phyloP scores from a whole-genome alignment of 495 filamentous ascomycete species.

The Neurospora tetrasperma region DNA sequence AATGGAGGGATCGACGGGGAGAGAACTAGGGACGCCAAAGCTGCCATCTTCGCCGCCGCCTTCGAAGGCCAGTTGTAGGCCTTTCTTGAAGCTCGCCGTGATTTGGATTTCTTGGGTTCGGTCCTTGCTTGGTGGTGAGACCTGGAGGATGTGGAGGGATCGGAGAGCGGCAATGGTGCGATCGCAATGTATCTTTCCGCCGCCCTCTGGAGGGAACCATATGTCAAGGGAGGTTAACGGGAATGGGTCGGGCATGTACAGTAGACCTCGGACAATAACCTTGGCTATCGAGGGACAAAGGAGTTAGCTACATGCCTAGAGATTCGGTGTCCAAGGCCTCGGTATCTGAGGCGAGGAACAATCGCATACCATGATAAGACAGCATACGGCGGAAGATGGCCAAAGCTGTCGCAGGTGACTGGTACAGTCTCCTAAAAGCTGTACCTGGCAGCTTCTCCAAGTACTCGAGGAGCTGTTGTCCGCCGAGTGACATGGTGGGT shows the following conservation, averaged over 20 bases:
- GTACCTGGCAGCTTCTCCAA: slow-evolving; percentile 80
- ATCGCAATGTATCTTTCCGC: slow-evolving; percentile 66
- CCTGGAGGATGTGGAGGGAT: slow-evolving; percentile 68
- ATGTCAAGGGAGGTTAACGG: slow-evolving; percentile 64
- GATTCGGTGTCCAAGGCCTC: not conserved
- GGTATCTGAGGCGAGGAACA: not conserved
- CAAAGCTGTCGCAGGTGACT: slow-evolving; percentile 88
- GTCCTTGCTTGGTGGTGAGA: slow-evolving; percentile 43
- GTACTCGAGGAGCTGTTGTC: slow-evolving; percentile 59
- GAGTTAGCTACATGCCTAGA: slow-evolving; percentile 7
- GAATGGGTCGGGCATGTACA: slow-evolving; percentile 75
- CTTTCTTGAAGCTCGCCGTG: slow-evolving; percentile 62
- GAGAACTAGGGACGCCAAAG: slow-evolving; percentile 72
- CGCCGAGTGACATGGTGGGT: slow-evolving; percentile 19
- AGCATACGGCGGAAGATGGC: slow-evolving; percentile 97
- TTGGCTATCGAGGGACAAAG: slow-evolving; percentile 53
- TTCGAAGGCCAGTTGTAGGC: slow-evolving; percentile 72
- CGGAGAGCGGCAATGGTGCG: slow-evolving; percentile 71
- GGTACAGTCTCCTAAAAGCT: slow-evolving; percentile 82
- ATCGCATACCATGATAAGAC: slow-evolving; percentile 64
- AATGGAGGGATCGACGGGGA: slow-evolving; percentile 47
- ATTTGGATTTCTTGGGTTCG: slow-evolving; percentile 57
- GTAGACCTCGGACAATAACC: slow-evolving; percentile 84
- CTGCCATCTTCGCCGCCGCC: slow-evolving; percentile 77
- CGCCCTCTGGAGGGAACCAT: slow-evolving; percentile 57